Conservation (phyloP, 768 basidiomycete genomes). For the Suillus variegatus region DNA sequence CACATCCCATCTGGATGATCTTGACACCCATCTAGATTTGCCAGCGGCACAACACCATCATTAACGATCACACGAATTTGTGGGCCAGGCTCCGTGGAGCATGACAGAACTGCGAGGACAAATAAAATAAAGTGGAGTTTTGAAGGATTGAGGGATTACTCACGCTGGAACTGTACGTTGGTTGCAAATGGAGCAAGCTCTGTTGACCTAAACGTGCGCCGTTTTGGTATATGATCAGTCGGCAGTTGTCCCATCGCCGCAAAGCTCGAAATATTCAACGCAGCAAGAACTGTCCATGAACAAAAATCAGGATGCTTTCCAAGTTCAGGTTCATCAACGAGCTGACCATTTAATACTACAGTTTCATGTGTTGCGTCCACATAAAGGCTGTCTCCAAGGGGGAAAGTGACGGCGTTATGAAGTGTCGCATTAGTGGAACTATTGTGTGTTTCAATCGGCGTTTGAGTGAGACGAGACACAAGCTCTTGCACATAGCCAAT, state of each 20-base stretch:
- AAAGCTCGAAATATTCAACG: constrained; percentile 73
- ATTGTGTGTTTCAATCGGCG: constrained; percentile 64
- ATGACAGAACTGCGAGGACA: constrained; percentile 53
- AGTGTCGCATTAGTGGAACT: constrained; percentile 82
- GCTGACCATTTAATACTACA: constrained; percentile 71
- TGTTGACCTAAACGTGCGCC: constrained; percentile 67
- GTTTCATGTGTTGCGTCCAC: constrained; percentile 89
- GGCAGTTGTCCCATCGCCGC: constrained; percentile 70
- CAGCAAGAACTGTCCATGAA: constrained; percentile 61
- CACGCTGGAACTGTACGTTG: constrained; percentile 84
- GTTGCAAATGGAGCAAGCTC: constrained; percentile 82
- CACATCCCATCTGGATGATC: constrained; percentile 77
- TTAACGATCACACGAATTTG: constrained; percentile 84
- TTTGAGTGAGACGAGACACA: constrained; percentile 76
- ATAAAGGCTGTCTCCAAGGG: constrained; percentile 67
- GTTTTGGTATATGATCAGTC: constrained; percentile 59
- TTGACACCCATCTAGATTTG: constrained; percentile 69
- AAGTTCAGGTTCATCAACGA: neutral
- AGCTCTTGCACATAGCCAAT: constrained; percentile 81
- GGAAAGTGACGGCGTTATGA: constrained; percentile 66
- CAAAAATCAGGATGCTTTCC: constrained; percentile 5
- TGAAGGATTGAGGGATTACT: constrained; percentile 25
- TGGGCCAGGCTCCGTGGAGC: constrained; percentile 46
- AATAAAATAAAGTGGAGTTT: constrained; percentile 14
- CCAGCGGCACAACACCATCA: constrained; percentile 79